Percentiles rank a stretch among this genome's conserved stretches.
Evolutionary conservation across 345 rosid genomes (phyloP).

Genomic region (Arabidopsis suecica): DNA sequence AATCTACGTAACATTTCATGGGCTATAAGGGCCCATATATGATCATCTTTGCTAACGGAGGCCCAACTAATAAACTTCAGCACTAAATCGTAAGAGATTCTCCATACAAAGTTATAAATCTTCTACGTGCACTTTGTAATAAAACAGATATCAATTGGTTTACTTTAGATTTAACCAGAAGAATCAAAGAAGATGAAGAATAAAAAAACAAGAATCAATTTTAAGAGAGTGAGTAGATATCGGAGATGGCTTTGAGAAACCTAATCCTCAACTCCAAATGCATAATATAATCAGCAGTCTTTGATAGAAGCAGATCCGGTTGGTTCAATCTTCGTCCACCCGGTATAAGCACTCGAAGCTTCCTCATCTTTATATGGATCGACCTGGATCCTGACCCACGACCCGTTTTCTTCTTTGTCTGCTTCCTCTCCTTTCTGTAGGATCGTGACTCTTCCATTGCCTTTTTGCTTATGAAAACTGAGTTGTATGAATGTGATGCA

Average conservation of each 20-base stretch:
- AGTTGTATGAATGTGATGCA: slow-evolving; percentile 5
- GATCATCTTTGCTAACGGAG: neutral
- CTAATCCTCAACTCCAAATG: slow-evolving; percentile 59
- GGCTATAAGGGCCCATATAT: slow-evolving; percentile 8
- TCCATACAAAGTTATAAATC: neutral
- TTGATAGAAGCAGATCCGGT: slow-evolving; percentile 56
- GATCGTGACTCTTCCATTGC: slow-evolving; percentile 30
- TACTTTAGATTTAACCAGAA: neutral
- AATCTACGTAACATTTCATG: neutral
- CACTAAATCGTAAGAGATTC: neutral
- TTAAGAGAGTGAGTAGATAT: slow-evolving; percentile 42
- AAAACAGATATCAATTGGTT: neutral
- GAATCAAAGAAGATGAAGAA: neutral
- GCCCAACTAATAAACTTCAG: slow-evolving; percentile 1
- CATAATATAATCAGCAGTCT: slow-evolving; percentile 64
- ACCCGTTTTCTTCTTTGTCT: slow-evolving; percentile 31
- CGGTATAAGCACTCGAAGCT: slow-evolving; percentile 65
- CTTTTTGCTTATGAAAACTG: slow-evolving; percentile 10
- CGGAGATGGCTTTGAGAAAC: slow-evolving; percentile 60
- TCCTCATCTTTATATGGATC: slow-evolving; percentile 58
- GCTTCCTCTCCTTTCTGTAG: slow-evolving; percentile 32
- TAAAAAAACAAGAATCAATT: neutral
- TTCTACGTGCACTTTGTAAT: neutral
- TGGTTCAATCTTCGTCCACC: slow-evolving; percentile 58
- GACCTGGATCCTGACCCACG: slow-evolving; percentile 13